Conservation (phyloP, 352 stramenopile genomes). For the Aphanomyces invadans region DNA sequence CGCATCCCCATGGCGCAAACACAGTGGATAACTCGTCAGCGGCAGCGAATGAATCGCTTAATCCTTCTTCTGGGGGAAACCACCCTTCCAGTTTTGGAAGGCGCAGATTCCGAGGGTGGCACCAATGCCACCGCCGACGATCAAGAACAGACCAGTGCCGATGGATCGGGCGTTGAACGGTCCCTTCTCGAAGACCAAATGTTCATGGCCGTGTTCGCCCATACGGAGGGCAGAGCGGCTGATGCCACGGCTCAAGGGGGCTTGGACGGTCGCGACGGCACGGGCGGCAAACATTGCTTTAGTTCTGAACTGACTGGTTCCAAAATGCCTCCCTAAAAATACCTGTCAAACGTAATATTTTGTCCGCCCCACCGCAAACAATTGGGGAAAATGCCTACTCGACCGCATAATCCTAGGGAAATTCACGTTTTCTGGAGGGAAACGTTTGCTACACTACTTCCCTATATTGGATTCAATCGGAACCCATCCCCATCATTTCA, state of each 20-base stretch:
- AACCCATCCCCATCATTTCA: background rate
- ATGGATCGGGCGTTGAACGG: slow-evolving; percentile 67
- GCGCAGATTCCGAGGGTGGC: slow-evolving; percentile 57
- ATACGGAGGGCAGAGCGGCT: slow-evolving; percentile 68
- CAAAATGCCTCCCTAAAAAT: slow-evolving; percentile 22
- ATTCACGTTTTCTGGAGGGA: too few species aligned
- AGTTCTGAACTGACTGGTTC: slow-evolving; percentile 24
- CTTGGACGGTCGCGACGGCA: slow-evolving; percentile 8
- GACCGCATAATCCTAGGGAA: too few species aligned
- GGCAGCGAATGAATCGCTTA: slow-evolving; percentile 31
- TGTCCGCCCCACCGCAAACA: too few species aligned
- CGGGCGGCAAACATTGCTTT: slow-evolving; percentile 20
- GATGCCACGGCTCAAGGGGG: slow-evolving; percentile 43
- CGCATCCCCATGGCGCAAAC: background rate
- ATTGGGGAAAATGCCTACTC: background rate
- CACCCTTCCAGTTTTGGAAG: slow-evolving; percentile 88
- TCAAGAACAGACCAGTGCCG: slow-evolving; percentile 46
- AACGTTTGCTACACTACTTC: too few species aligned
- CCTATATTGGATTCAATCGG: background rate
- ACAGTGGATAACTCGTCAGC: background rate
- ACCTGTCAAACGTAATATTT: slow-evolving; percentile 14
- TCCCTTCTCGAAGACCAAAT: slow-evolving; percentile 76
- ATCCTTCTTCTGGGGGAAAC: slow-evolving; percentile 59
- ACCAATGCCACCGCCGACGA: slow-evolving; percentile 47
- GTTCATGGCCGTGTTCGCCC: slow-evolving; percentile 70